These are phyloP conservation scores for Gynostemma pentaphyllum DNA, from an alignment of 306 rosid species.

Conservation along the genomic window DNA sequence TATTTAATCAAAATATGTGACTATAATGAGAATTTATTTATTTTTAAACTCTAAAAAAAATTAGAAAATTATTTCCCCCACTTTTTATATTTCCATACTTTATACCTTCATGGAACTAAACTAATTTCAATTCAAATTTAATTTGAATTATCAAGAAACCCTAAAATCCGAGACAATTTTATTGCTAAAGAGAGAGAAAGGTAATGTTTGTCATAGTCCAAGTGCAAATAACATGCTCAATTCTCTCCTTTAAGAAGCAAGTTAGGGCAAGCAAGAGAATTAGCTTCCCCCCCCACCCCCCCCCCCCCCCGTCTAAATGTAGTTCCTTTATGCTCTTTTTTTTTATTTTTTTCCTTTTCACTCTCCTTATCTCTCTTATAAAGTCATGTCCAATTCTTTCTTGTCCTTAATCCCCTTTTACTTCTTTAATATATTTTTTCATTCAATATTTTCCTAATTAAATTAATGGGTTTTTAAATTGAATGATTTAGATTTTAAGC, in stretches of 20 bases:
- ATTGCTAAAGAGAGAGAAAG: background rate
- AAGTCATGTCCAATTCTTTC: conserved; percentile 13
- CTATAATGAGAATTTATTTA: too few species aligned
- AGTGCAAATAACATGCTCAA: conserved; percentile 4
- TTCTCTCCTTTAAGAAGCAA: conserved; percentile 11
- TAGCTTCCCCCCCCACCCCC: background rate
- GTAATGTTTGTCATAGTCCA: background rate
- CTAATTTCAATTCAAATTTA: too few species aligned
- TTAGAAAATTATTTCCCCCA: too few species aligned
- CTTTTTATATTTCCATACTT: too few species aligned
- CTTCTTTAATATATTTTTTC: conserved; percentile 26
- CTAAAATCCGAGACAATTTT: background rate
- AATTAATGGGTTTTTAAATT: conserved; percentile 15
- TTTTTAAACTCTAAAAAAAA: too few species aligned
- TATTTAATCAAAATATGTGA: too few species aligned
- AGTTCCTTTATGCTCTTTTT: background rate
- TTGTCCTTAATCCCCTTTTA: conserved; percentile 22
- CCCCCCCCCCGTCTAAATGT: background rate
- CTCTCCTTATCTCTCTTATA: background rate
- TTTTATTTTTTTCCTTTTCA: conserved; percentile 6
- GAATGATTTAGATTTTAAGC: conserved; percentile 15
- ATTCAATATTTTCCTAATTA: conserved; percentile 24
- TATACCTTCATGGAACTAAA: too few species aligned
- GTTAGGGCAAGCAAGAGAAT: conserved; percentile 14
- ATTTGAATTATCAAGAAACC: background rate